phyloP scores from a whole-genome alignment of 345 rosid genomes.

The Ricinus communis region DNA sequence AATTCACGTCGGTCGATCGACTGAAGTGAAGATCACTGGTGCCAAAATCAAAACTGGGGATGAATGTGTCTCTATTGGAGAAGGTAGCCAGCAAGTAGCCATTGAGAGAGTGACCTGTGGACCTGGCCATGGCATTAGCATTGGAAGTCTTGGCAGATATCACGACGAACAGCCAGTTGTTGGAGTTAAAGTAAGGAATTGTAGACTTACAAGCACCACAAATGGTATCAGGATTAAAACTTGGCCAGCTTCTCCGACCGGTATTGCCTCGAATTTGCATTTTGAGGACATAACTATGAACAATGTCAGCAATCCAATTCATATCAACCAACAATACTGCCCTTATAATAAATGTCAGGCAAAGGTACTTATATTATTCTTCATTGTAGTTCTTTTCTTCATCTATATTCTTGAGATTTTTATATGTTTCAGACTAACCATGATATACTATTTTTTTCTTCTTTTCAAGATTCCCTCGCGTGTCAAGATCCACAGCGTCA shows the following conservation, averaged over 20 bases:
- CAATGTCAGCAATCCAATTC: slow-evolving; percentile 48
- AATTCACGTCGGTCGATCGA: slow-evolving; percentile 51
- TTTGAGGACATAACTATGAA: slow-evolving; percentile 54
- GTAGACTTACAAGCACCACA: slow-evolving; percentile 33
- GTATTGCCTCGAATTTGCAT: slow-evolving; percentile 35
- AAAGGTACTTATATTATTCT: slow-evolving; percentile 27
- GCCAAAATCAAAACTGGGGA: slow-evolving; percentile 45
- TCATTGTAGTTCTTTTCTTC: not conserved
- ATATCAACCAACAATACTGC: slow-evolving; percentile 54
- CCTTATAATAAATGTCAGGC: slow-evolving; percentile 38
- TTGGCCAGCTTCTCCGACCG: slow-evolving; percentile 44
- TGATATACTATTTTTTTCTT: not conserved
- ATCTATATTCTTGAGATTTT: no score
- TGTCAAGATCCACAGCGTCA: slow-evolving; percentile 43
- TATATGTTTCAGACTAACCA: no score
- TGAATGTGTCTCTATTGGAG: slow-evolving; percentile 55
- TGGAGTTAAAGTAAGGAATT: slow-evolving; percentile 42
- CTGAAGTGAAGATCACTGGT: slow-evolving; percentile 22
- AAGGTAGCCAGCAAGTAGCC: slow-evolving; percentile 37
- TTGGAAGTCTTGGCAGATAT: slow-evolving; percentile 60
- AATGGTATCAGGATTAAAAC: slow-evolving; percentile 65
- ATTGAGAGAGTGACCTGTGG: slow-evolving; percentile 40
- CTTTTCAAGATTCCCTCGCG: slow-evolving; percentile 31
- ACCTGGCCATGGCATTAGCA: slow-evolving; percentile 61
- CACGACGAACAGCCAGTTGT: slow-evolving; percentile 43